phyloP scores from a whole-genome alignment of 139 green algal genomes.

The Axilococcus clingmanii region DNA sequence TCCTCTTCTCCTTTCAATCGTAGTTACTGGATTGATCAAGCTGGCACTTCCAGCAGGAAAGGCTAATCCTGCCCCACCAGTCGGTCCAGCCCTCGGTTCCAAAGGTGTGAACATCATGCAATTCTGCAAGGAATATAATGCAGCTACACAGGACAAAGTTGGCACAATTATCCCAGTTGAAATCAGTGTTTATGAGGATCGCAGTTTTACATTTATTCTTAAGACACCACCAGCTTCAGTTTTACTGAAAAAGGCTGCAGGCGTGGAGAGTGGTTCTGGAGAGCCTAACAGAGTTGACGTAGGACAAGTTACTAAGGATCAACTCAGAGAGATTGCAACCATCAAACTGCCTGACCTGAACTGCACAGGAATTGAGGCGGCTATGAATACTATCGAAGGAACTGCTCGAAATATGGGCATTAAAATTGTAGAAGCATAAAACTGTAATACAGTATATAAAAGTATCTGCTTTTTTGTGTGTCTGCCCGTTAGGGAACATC shows the following conservation, averaged over 20 bases:
- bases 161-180: constrained; percentile 97
- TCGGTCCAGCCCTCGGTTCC: constrained; percentile 92
- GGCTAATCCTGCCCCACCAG: constrained; percentile 93
- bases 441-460: no score
- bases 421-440: no score
- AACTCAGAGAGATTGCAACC: constrained; percentile 89
- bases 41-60: constrained; percentile 94
- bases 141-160: constrained; percentile 84
- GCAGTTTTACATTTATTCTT: constrained; percentile 95
- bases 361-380: constrained; percentile 76
- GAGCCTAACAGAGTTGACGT: constrained; percentile 70
- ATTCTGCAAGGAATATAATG: constrained; percentile 99
- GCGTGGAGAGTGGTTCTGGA: constrained; percentile 67
- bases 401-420: constrained; percentile 98
- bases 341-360: constrained; percentile 98
- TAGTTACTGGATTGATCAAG: constrained; percentile 93
- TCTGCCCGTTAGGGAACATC: no score
- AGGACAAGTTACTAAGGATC: constrained; percentile 79
- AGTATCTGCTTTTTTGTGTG: no score
- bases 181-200: constrained; percentile 98
- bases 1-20: constrained; percentile 1
- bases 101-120: constrained; percentile 99
- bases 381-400: constrained; percentile 81
- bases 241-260: constrained; percentile 91
- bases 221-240: constrained; percentile 96